Evolutionary conservation across 768 basidiomycete genomes (phyloP), one percentile per base, ranked within the genome.

Genomic region (Ephemerocybe angulata): DNA sequence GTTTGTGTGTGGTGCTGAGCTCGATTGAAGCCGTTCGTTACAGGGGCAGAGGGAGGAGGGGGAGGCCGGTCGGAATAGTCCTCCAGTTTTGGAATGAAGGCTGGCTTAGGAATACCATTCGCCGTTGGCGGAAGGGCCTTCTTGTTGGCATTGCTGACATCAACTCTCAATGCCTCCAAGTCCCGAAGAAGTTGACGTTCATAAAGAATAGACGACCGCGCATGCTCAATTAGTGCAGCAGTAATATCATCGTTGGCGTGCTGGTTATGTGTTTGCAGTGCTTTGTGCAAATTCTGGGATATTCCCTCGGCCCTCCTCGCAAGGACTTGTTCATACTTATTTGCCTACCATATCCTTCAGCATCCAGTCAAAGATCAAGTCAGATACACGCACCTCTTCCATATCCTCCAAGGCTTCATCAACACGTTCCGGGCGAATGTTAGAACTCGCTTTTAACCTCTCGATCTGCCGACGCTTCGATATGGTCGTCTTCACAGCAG

Each of bases 401-500:
- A 95, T 82, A 50, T 96, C 94, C 65, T 94, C 92, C 58, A 96
- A 65, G 1, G 94, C 93, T 62, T 95, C 93, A 65, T 93, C 92
- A 15, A 94, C 93, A 40, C 84, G 84, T 55, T 92, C 88, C 19
- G 90, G 81, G 47, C 85, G 83, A 55, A 96, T 98, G 59, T 85
- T 93, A 25, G 86, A 83, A 60, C 90, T 93, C 8, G 86, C 86
- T 65, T 91, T 91, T 65, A 94, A 69, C 50, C 93, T 83, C 64
- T 94, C 97, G 52, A 98, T 93, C 50, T 90, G 86, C 28, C 95
- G 77, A 33, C 95, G 84, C 69, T 98, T 98, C 21, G 89, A 90
- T 60, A 98, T 97, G 10, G 93, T 88, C 11, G 85, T 83, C 67
- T 98, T 98, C 22, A 93, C 93, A 2, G 96, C 95, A 8, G 86